Base-by-base conservation (phyloP, 2,329 filamentous ascomycete genomes). In the Leptographium flavum region DNA sequence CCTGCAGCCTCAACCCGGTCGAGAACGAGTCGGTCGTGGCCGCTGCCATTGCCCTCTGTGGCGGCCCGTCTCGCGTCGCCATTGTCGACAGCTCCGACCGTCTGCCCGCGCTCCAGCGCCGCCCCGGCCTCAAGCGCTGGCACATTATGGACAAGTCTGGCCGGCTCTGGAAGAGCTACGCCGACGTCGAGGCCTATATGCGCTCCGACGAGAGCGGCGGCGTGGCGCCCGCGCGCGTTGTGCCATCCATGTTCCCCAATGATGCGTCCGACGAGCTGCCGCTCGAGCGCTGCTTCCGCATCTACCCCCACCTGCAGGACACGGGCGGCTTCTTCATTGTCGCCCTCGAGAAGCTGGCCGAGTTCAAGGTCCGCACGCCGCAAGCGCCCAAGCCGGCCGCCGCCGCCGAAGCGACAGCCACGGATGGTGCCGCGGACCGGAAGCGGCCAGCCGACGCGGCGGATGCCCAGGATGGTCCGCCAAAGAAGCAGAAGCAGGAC, bases 261-360 rank as follows among this genome's bases (percentile, higher is more conserved):
- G 63, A 66, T 33, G 65, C 69, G 25, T 75, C 73, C 45, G 68
- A 74, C 62, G 57, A 74, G 63, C 70, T 95, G 22, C 87, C 87
- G 15, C 73, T 96, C 17, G 85, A 95, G 56, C 77, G 83, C 49
- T 95, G 90, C 63, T 88, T 96, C 73, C 77, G 92, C 50, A 80
- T 98, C 7, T 98, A 96, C 61, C 85, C 88, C 30, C 92, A 98
- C 62, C 74, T 87, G 58, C 92, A 98, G 63, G 87, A 98, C 56
- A 98, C 92, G 3, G 92, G 92, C 46, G 90, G 83, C 21, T 98
- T 98, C 71, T 98, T 98, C 67, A 95, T 98, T 59, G 83, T 87
- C 1, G 88, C 95, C 0, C 66, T 98, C 17, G 84, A 95, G 68
- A 98, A 98, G 72, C 81, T 81, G 60, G 74, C 77, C 23, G 92